phyloP scores from a whole-genome alignment of 2,329 filamentous ascomycete species.

The Fusarium concolor region DNA sequence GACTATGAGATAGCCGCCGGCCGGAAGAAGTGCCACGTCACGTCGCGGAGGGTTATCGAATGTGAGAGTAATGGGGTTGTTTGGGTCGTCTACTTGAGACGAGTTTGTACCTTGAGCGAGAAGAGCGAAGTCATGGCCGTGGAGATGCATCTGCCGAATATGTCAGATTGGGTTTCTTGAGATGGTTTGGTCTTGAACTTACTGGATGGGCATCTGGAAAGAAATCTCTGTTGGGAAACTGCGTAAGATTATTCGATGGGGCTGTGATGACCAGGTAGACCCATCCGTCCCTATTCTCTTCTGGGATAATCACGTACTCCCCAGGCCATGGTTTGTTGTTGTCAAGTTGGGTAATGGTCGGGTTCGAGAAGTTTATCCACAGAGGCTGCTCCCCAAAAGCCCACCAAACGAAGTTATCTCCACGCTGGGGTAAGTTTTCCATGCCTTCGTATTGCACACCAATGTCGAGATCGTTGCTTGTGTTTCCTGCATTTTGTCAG shows the following conservation, averaged over 20 bases:
- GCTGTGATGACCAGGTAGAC: conserved; percentile 29
- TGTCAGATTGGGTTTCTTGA: background rate
- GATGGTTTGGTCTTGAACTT: background rate
- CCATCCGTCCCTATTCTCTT: conserved; percentile 11
- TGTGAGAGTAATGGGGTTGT: background rate
- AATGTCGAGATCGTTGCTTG: background rate
- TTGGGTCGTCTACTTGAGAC: background rate
- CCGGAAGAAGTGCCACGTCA: conserved; percentile 19
- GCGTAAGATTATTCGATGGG: background rate
- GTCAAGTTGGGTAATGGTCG: conserved; percentile 12
- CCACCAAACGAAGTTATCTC: conserved; percentile 1
- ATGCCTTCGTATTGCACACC: background rate
- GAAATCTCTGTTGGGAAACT: conserved; percentile 1
- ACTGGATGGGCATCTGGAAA: conserved; percentile 16
- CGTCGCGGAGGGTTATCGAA: conserved; percentile 22
- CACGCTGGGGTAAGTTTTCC: background rate
- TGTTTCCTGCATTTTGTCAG: background rate
- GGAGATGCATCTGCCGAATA: background rate
- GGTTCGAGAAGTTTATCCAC: conserved; percentile 28
- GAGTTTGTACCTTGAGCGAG: conserved; percentile 18
- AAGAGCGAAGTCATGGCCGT: conserved; percentile 26
- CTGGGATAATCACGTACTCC: conserved; percentile 9
- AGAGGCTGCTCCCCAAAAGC: conserved; percentile 19
- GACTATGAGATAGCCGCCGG: conserved; percentile 19
- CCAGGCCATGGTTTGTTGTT: background rate